phyloP scores from a whole-genome alignment of 129 eudicot genomes.

The Tagetes patula region DNA sequence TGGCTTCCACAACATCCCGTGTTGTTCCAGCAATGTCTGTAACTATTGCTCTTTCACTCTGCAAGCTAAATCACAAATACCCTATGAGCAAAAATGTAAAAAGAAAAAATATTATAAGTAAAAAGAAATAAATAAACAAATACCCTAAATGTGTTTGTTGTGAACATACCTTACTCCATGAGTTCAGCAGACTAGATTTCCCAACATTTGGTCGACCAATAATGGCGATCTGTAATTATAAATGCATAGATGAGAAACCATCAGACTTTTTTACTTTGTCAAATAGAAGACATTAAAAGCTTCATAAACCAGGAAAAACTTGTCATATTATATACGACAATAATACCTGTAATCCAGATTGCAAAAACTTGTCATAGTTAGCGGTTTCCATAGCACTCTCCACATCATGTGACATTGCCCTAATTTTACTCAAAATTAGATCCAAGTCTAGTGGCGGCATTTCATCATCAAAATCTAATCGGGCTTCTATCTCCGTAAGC shows the following conservation, averaged over 20 bases:
- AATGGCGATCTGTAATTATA: slow-evolving; percentile 74
- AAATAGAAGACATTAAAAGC: neutral
- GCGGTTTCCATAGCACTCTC: slow-evolving; percentile 88
- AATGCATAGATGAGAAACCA: slow-evolving; percentile 1
- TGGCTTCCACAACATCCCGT: slow-evolving; percentile 88
- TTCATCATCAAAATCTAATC: slow-evolving; percentile 97
- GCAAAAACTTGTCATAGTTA: slow-evolving; percentile 83
- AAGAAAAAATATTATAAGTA: slow-evolving; percentile 2
- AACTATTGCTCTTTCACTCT: slow-evolving; percentile 99
- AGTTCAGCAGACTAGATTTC: slow-evolving; percentile 96
- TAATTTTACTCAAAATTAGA: slow-evolving; percentile 42
- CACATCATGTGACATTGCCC: slow-evolving; percentile 61
- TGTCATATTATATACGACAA: neutral
- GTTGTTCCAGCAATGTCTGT: slow-evolving; percentile 98
- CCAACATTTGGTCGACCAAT: slow-evolving; percentile 99
- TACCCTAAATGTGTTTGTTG: slow-evolving; percentile 11
- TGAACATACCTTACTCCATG: slow-evolving; percentile 94
- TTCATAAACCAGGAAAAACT: slow-evolving; percentile 3
- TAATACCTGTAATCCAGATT: slow-evolving; percentile 88
- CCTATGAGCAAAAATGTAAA: slow-evolving; percentile 22
- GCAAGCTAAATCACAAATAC: slow-evolving; percentile 68
- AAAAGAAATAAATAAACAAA: neutral
- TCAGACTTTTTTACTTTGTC: neutral
- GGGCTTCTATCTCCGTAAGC: slow-evolving; percentile 98
- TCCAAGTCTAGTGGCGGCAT: slow-evolving; percentile 82